These are phyloP conservation scores for Hyaloscypha hepaticicola DNA, from an alignment of 495 filamentous ascomycete genomes.

Conservation along the genomic window DNA sequence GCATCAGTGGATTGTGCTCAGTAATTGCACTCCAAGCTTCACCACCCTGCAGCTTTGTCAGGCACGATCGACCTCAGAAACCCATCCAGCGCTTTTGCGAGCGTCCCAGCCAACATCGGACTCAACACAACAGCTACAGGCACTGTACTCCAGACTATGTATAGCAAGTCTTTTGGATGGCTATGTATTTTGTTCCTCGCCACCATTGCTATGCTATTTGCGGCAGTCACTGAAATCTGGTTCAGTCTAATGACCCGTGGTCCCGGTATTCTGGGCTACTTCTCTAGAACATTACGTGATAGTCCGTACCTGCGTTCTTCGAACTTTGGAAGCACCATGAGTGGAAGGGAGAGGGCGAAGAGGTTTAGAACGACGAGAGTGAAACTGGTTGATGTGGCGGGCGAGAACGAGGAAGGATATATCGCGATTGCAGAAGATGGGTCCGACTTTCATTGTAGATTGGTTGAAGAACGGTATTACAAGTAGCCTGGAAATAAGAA, in stretches of 20 bases:
- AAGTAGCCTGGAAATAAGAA: no score
- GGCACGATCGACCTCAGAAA: no score
- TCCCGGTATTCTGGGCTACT: conserved; percentile 8
- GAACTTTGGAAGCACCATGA: neutral
- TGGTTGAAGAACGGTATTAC: no score
- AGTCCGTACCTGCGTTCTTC: neutral
- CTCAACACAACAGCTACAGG: no score
- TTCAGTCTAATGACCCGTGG: neutral
- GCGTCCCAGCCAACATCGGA: no score
- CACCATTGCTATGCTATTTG: neutral
- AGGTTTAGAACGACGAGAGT: neutral
- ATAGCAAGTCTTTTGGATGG: neutral
- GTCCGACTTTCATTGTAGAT: no score
- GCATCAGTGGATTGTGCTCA: neutral
- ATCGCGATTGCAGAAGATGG: conserved; percentile 9
- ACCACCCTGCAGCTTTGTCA: no score
- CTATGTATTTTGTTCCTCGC: neutral
- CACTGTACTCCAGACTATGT: no score
- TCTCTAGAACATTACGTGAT: neutral
- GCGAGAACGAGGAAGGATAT: conserved; percentile 5
- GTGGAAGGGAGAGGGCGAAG: neutral
- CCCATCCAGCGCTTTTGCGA: no score
- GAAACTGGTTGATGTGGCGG: neutral
- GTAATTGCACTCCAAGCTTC: no score
- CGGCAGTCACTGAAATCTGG: neutral